A percentile compares a stretch with the other conserved stretches of the same genome.
These are phyloP conservation scores for Polytrichum formosum DNA, from an alignment of 225 moss, liverwort and hornwort species.

Conservation along the genomic window DNA sequence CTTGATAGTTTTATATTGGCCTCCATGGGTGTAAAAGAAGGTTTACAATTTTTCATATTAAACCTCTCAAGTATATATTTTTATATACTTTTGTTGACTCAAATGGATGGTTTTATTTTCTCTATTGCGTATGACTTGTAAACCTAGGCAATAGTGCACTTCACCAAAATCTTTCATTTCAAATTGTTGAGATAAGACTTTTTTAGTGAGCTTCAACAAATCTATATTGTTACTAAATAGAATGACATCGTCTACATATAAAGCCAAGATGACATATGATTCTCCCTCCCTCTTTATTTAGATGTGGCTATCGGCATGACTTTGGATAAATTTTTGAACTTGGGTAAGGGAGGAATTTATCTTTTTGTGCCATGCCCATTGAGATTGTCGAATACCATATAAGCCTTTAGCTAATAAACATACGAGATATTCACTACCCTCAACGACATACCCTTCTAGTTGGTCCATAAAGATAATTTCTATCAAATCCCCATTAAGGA, in stretches of 20 bases:
- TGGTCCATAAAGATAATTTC: too few species aligned
- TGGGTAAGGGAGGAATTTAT: neutral
- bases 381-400: neutral
- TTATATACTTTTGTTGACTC: slow-evolving; percentile 1
- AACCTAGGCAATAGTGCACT: neutral
- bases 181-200: neutral
- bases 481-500: too few species aligned
- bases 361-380: neutral
- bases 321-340: neutral
- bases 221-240: too few species aligned
- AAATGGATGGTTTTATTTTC: neutral
- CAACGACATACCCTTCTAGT: neutral
- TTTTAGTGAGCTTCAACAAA: neutral
- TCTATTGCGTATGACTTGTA: neutral
- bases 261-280: neutral
- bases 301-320: neutral
- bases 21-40: neutral
- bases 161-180: neutral
- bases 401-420: neutral
- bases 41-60: neutral
- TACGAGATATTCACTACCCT: neutral
- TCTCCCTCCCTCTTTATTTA: neutral
- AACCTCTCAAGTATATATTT: neutral
- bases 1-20: neutral
- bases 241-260: too few species aligned